Base-by-base conservation (phyloP, 257 asterid genomes). In the Przewalskia tangutica region DNA sequence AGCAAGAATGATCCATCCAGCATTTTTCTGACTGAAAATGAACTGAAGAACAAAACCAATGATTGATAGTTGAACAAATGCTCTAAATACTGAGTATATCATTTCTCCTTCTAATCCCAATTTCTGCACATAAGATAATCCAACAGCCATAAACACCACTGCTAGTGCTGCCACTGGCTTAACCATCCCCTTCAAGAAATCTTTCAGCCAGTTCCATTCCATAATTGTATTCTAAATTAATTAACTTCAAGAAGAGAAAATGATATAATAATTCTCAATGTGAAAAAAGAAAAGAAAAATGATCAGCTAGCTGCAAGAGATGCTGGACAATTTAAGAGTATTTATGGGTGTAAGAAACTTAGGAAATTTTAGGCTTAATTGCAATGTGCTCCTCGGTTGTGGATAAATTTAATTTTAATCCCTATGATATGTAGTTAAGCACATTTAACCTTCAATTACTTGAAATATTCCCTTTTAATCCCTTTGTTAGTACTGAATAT, bases 31-130 rank as follows among this genome's bases (percentile, higher is more conserved):
- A 60, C 67, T 84, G 89, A 95, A 93, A 75, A 95, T 95, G 89
- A 95, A 93, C 84, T 92, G 92, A 38, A 95, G 90, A 85, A 95
- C 99, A 88, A 92, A 95, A 0, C 98, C 99, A 86, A 93, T 92
- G 4, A 93, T 40, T 2, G 98, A 93, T 0, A 95, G 91, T 78
- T 95, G 99, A 65, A 95, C 64, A 90, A 93, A 95, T 68, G 97
- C 93, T 83, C 99, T 91, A 86, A 93, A 88, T 70, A 95, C 89
- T 8, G 98, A 89, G 6, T 91, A 91, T 11, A 81, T 83, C 98
- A 95, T 93, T 85, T 95, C 99, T 18, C 84, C 86, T 85, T 90
- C 99, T 80, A 93, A 59, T 10, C 98, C 97, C 70, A 95, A 87
- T 58, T 58, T 90, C 84, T 95, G 98, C 4, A 90, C 58, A 34